Conservation (phyloP, 2,329 filamentous ascomycete genomes). For the Fusarium chuoi region DNA sequence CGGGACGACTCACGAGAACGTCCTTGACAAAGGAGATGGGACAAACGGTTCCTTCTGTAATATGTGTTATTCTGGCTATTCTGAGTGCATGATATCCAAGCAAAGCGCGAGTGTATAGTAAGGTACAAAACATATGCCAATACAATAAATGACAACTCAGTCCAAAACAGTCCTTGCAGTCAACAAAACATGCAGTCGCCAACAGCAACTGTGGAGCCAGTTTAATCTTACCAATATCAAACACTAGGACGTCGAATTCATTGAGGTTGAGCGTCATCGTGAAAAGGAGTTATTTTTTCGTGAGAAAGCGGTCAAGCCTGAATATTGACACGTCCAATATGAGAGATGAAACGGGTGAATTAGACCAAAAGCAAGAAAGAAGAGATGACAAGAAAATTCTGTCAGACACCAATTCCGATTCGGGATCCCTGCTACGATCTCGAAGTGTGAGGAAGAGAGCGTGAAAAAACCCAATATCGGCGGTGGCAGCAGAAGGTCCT, state of each 20-base stretch:
- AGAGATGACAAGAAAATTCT: constrained; percentile 1
- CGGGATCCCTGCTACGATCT: constrained; percentile 29
- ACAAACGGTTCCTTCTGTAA: constrained; percentile 81
- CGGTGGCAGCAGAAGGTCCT: constrained; percentile 31
- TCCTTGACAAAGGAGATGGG: constrained; percentile 88
- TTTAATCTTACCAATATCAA: constrained; percentile 51
- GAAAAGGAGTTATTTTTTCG: constrained; percentile 13
- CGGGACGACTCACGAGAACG: constrained; percentile 72
- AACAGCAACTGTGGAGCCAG: constrained; percentile 4
- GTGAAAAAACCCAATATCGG: constrained; percentile 16
- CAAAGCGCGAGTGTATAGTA: not conserved
- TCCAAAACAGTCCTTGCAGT: constrained; percentile 1
- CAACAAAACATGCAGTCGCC: not conserved
- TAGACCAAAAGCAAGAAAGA: not conserved
- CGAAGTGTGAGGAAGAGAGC: not conserved
- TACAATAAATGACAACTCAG: not conserved
- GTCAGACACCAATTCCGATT: constrained; percentile 8
- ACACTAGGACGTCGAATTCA: constrained; percentile 48
- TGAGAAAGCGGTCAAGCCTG: constrained; percentile 33
- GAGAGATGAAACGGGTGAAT: constrained; percentile 4
- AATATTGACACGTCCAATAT: constrained; percentile 19
- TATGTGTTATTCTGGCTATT: constrained; percentile 37
- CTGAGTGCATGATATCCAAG: constrained; percentile 16
- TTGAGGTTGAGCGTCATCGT: constrained; percentile 43
- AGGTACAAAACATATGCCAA: constrained; percentile 8